phyloP scores from a whole-genome alignment of 441 rosid genomes.

The Erodium moschatum region DNA sequence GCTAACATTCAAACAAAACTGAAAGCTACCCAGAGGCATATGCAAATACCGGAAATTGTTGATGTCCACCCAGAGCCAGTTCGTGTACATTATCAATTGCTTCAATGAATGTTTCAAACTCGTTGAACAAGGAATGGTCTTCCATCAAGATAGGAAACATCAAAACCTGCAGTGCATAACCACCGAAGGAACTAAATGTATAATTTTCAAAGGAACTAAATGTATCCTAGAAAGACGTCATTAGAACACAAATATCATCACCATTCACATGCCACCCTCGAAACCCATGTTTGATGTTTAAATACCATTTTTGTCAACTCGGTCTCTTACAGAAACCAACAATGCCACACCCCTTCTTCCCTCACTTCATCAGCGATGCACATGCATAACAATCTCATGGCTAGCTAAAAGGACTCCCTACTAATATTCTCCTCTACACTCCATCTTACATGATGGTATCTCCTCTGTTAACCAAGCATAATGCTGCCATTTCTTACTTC shows the following conservation, averaged over 20 bases:
- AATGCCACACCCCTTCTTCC: no score
- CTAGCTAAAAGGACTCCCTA: no score
- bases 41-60: conserved; percentile 77
- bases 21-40: conserved; percentile 13
- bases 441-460: no score
- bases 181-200: neutral
- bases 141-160: conserved; percentile 89
- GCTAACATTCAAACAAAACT: conserved; percentile 12
- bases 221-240: conserved; percentile 4
- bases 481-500: no score
- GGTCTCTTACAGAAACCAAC: no score
- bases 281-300: neutral
- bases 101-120: conserved; percentile 82
- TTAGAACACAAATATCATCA: neutral
- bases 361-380: no score
- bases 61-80: conserved; percentile 82
- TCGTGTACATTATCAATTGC: conserved; percentile 88
- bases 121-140: conserved; percentile 63
- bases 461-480: no score
- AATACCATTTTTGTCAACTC: no score
- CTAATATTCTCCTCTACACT: no score
- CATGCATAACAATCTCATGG: no score
- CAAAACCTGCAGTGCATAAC: conserved; percentile 51
- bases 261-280: conserved; percentile 4
- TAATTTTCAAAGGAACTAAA: neutral